A percentile compares a stretch with the other conserved stretches of the same genome.
Conservation (phyloP, 2,329 filamentous ascomycete species). For the Venturia pyrina region DNA sequence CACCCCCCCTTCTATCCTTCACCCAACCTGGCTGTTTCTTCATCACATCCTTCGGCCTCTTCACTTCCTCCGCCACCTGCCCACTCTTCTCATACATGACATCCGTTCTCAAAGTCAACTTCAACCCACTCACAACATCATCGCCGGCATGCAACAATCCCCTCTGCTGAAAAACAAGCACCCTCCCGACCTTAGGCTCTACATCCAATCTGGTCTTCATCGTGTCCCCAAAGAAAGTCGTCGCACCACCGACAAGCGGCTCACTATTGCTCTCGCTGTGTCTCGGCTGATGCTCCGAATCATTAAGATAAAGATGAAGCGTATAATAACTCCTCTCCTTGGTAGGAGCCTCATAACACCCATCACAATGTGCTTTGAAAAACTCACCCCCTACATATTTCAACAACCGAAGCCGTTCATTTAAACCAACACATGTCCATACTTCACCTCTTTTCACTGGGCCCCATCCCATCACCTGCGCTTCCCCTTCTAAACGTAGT, state of each 20-base stretch:
- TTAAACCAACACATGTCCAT: conserved; percentile 42
- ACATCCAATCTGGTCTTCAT: conserved; percentile 31
- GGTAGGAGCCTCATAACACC: conserved; percentile 48
- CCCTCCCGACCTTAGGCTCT: conserved; percentile 40
- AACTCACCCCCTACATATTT: conserved; percentile 63
- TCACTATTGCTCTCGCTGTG: conserved; percentile 14
- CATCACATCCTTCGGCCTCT: neutral
- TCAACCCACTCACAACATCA: conserved; percentile 42
- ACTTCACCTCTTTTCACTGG: conserved; percentile 22
- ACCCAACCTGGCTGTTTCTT: neutral
- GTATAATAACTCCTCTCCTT: conserved; percentile 44
- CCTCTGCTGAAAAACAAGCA: conserved; percentile 48
- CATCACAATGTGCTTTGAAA: conserved; percentile 65
- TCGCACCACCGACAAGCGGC: conserved; percentile 42
- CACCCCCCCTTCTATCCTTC: neutral
- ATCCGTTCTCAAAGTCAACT: conserved; percentile 48
- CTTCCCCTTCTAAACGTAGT: conserved; percentile 28
- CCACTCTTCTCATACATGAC: conserved; percentile 36
- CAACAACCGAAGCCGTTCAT: conserved; percentile 66
- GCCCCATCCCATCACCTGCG: conserved; percentile 28
- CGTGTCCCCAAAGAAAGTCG: conserved; percentile 35
- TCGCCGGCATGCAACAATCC: conserved; percentile 44
- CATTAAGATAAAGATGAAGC: conserved; percentile 46
- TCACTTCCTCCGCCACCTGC: neutral
- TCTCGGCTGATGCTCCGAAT: conserved; percentile 23